Base-by-base conservation (phyloP, 2,329 filamentous ascomycete species). In the Zymoseptoria brevis region DNA sequence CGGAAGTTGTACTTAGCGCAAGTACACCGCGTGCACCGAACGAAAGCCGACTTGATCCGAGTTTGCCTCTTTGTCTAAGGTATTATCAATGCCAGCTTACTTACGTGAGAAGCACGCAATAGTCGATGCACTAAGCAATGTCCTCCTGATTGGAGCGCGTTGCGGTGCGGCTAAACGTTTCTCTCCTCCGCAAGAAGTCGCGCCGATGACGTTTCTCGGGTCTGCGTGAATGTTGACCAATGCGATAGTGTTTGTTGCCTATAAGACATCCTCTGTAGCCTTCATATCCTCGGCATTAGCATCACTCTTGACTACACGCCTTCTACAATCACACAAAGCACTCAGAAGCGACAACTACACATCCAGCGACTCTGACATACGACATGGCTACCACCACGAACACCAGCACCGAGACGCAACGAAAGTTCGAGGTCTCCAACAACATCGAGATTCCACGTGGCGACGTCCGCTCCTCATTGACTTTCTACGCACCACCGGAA, bases 401-500 rank as follows among this genome's bases (percentile, higher is more conserved):
- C 55, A 69, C 67, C 30, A 56, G 55, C 48, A 68, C 64, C 9
- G 60, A 71, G 56, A 66, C 66, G 4, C 62, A 63, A 48, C 56
- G 62, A 53, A 68, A 60, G 54, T 68, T 70, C 49, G 60, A 53
- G 60, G 66, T 64, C 35, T 60, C 65, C 19, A 58, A 55, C 29
- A 64, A 70, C 55, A 68, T 71, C 51, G 61, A 65, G 11, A 57
- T 81, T 50, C 81, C 83, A 19, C 77, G 83, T 59, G 88, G 88
- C 62, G 77, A 83, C 64, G 82, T 88, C 60, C 78, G 77, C 53
- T 81, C 86, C 8, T 74, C 72, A n/a, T 77, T 92, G 30, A 81
- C 83, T 75, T 92, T 87, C 79, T 89, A 82, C 75, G 65, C 71
- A 9, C 79, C 82, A 0, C 87, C 88, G 0, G 64, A 77, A 3